A percentile compares a stretch with the other conserved stretches of the same genome.
Conservation (phyloP, 106 monocot genomes). For the Vanilla planifolia region DNA sequence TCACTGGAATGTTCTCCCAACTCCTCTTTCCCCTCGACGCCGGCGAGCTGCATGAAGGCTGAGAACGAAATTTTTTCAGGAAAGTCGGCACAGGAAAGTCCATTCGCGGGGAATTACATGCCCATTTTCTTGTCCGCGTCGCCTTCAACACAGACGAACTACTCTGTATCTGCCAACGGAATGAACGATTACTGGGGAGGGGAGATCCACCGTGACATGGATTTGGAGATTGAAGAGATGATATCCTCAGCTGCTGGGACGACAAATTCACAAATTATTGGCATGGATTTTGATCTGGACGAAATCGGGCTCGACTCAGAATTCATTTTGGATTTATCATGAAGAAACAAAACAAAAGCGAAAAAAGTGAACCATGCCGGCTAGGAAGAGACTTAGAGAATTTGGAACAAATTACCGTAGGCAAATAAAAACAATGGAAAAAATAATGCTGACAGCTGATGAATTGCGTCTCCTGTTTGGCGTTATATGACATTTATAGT, state of each 20-base stretch:
- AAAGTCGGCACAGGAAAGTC: neutral
- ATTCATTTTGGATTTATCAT: neutral
- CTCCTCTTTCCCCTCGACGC: slow-evolving; percentile 33
- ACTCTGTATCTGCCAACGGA: slow-evolving; percentile 18
- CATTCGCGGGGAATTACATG: slow-evolving; percentile 11
- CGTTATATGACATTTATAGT: too few relatives aligned
- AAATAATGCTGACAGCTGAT: too few relatives aligned
- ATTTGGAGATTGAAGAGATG: neutral
- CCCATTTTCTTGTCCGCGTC: slow-evolving; percentile 24
- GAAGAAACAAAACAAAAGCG: too few relatives aligned
- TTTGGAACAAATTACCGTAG: too few relatives aligned
- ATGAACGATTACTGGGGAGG: slow-evolving; percentile 10
- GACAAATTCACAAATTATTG: neutral
- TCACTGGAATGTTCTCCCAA: slow-evolving; percentile 7
- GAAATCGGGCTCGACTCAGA: neutral
- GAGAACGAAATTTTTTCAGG: slow-evolving; percentile 22
- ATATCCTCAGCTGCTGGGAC: neutral
- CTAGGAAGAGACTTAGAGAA: too few relatives aligned
- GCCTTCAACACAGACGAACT: slow-evolving; percentile 25
- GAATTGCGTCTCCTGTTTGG: too few relatives aligned
- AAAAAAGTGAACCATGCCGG: too few relatives aligned
- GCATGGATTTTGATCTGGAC: neutral
- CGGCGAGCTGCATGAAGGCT: slow-evolving; percentile 1
- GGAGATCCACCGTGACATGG: neutral
- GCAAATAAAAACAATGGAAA: too few relatives aligned